Evolutionary conservation across 306 rosid genomes (phyloP).

Genomic region (Hippophae tibetana): DNA sequence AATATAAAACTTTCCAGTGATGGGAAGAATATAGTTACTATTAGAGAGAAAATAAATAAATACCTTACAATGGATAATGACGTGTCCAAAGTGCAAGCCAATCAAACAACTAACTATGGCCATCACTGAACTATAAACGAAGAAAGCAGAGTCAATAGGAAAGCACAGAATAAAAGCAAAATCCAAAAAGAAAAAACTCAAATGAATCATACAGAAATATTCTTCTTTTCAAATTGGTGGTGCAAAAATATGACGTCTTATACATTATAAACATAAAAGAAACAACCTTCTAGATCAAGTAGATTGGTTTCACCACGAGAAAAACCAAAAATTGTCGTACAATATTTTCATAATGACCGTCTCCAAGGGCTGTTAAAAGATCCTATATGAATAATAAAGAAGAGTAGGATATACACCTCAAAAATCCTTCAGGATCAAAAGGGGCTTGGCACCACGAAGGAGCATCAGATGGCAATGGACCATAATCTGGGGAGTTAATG

Average conservation of each 20-base stretch:
- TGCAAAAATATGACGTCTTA: no score
- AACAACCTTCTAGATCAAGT: no score
- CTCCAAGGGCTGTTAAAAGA: background rate
- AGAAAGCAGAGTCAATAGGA: constrained; percentile 3
- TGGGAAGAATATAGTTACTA: background rate
- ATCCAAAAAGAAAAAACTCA: constrained; percentile 1
- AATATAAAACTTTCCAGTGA: background rate
- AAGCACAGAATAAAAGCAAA: constrained; percentile 8
- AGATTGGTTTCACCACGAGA: no score
- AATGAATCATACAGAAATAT: background rate
- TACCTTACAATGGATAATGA: constrained; percentile 80
- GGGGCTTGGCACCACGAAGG: constrained; percentile 99
- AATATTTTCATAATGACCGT: background rate
- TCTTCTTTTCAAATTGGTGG: background rate
- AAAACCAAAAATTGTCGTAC: no score
- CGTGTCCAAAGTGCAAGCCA: constrained; percentile 88
- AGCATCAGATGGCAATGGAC: constrained; percentile 80
- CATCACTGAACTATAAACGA: constrained; percentile 63
- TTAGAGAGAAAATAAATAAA: background rate
- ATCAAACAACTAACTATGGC: constrained; percentile 85
- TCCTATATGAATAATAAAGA: background rate
- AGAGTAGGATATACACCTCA: constrained; percentile 41
- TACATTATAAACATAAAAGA: no score
- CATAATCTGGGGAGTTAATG: constrained; percentile 67
- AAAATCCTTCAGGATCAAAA: constrained; percentile 94